A percentile compares a stretch with the other conserved stretches of the same genome.
Conservation (phyloP, 257 asterid species). For the Capsicum chinense region DNA sequence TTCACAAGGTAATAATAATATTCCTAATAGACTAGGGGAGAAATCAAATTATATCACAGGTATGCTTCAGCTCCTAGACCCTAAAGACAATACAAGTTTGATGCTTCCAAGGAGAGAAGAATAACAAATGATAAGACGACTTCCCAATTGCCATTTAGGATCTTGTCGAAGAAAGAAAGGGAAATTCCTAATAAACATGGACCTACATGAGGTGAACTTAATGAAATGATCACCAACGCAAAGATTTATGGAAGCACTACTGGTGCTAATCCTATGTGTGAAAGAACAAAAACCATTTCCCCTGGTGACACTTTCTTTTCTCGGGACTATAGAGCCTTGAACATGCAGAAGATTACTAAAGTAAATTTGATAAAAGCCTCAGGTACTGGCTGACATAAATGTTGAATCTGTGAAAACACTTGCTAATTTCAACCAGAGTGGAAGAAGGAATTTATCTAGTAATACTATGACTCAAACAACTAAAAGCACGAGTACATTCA, state of each 20-base stretch:
- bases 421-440: conserved; percentile 30
- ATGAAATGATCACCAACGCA: conserved; percentile 66
- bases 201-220: conserved; percentile 67
- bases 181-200: conserved; percentile 38
- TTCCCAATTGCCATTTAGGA: conserved; percentile 36
- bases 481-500: conserved; percentile 38
- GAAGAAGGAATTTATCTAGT: conserved; percentile 32
- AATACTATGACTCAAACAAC: conserved; percentile 33
- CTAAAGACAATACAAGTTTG: conserved; percentile 30
- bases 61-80: conserved; percentile 62
- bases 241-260: conserved; percentile 44
- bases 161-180: conserved; percentile 35
- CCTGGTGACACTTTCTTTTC: conserved; percentile 77
- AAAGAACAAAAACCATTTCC: conserved; percentile 66
- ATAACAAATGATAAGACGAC: conserved; percentile 35
- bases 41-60: conserved; percentile 44
- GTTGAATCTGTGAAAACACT: conserved; percentile 34
- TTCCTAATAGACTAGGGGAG: conserved; percentile 37
- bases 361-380: conserved; percentile 44
- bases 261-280: conserved; percentile 34
- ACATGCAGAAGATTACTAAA: conserved; percentile 34
- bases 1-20: conserved; percentile 33
- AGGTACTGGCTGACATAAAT: conserved; percentile 36
- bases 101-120: conserved; percentile 37
- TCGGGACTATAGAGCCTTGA: conserved; percentile 41